Conservation (phyloP, 352 stramenopile genomes). For the Phytophthora fragariae region DNA sequence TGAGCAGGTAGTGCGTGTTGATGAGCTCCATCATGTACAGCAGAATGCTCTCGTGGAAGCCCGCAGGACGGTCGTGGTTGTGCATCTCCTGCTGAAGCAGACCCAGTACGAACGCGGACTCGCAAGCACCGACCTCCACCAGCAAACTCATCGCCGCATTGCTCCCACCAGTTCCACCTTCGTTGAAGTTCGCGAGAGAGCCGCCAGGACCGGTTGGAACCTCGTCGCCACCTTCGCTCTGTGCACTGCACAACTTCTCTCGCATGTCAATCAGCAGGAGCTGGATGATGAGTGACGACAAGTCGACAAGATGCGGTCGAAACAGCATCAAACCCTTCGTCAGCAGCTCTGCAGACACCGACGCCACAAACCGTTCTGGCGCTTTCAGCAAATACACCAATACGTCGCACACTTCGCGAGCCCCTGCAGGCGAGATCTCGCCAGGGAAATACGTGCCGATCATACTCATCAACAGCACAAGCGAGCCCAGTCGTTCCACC, state of each 20-base stretch:
- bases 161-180: conserved; percentile 59
- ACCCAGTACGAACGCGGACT: conserved; percentile 79
- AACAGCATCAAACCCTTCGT: conserved; percentile 89
- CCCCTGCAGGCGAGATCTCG: conserved; percentile 77
- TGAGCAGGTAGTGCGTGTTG: conserved; percentile 84
- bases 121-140: conserved; percentile 80
- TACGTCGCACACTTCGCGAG: conserved; percentile 84
- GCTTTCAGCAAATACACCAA: conserved; percentile 71
- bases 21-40: conserved; percentile 85
- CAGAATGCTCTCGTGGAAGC: conserved; percentile 79
- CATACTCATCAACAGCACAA: conserved; percentile 86
- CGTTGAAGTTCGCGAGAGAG: conserved; percentile 37
- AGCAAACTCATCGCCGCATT: conserved; percentile 79
- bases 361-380: conserved; percentile 63
- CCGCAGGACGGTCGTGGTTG: conserved; percentile 67
- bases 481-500: conserved; percentile 67
- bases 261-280: conserved; percentile 79
- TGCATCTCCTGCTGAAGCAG: conserved; percentile 88
- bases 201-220: conserved; percentile 39
- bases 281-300: conserved; percentile 80
- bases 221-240: conserved; percentile 29
- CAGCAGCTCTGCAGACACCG: conserved; percentile 76
- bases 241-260: conserved; percentile 63
- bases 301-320: conserved; percentile 78
- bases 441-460: conserved; percentile 88